Base-by-base conservation (phyloP, 495 filamentous ascomycete genomes). In the Trichoderma asperelloides region DNA sequence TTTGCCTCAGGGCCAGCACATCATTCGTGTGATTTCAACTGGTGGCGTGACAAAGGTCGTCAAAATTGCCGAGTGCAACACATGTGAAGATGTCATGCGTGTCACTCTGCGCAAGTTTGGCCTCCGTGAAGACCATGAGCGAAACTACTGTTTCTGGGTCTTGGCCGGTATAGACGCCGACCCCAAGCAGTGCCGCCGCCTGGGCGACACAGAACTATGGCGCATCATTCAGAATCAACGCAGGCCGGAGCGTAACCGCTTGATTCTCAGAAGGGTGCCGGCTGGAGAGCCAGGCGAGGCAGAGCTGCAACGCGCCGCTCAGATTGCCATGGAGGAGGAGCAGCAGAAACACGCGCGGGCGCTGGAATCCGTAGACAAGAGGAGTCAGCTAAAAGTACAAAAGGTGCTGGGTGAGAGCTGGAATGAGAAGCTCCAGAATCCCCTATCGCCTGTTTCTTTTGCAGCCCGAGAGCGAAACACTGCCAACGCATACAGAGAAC, bases 41-140 rank as follows among this genome's bases (percentile, higher is more conserved):
- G 91, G 89, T 55, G 90, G 92, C n/a, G 87, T 90, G 67, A 96
- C 92, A 39, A 93, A 93, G 75, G 92, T 96, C 8, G 85, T 98
- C 66, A 91, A 92, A 73, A 89, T 98, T 63, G 88, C 90, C 65
- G 90, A 88, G 69, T 97, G 91, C 82, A 91, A 88, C 72, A 96
- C 89, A 2, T 86, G 91, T 40, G 95, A 98, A 69, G 92, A 97
- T 66, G 88, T 99, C 65, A 91, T 97, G 76, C 81, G 90, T 30
- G 87, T 87, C 67, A 94, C 94, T 2, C 77, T 97, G 27, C 88
- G 86, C 70, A 98, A 98, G 73, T 88, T 96, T 67, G 82, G 80
- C 40, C 81, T 91, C 27, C 85, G 89, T 13, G 90, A 93, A 72
- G 87, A 89, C 68, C 89, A 91, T 69, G 87, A 88, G 69, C 80